phyloP scores from a whole-genome alignment of 2,329 filamentous ascomycete genomes.

The Botrytis porri region DNA sequence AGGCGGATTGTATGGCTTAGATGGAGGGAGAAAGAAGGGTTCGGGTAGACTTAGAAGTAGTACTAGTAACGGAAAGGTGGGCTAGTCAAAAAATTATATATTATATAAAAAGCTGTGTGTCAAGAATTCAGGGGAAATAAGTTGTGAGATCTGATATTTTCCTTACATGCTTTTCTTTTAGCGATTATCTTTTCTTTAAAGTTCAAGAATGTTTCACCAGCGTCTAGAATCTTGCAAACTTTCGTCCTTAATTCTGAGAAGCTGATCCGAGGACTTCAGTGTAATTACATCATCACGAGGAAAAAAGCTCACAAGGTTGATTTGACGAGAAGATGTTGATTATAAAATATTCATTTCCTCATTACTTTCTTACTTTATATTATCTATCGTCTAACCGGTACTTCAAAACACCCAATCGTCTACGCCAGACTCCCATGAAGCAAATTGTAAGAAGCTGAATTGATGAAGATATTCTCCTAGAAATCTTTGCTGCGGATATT shows the following conservation, averaged over 20 bases:
- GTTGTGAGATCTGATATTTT: not conserved
- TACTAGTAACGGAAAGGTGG: constrained; percentile 17
- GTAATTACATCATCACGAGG: not conserved
- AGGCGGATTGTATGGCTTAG: constrained; percentile 86
- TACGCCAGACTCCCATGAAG: not conserved
- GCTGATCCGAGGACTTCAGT: not conserved
- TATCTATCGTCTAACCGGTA: not conserved
- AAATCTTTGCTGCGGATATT: not conserved
- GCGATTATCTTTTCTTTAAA: not conserved
- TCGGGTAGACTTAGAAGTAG: constrained; percentile 1
- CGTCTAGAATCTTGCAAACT: not conserved
- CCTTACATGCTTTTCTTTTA: not conserved
- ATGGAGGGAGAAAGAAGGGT: constrained; percentile 40
- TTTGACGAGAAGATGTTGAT: not conserved
- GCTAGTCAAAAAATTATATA: constrained; percentile 12
- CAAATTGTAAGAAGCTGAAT: not conserved
- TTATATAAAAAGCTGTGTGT: not conserved
- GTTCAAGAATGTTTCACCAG: not conserved
- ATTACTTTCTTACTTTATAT: not conserved
- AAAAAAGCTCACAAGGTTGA: not conserved
- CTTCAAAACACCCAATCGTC: not conserved
- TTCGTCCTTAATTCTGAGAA: not conserved
- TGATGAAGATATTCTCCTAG: not conserved
- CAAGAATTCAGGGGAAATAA: not conserved
- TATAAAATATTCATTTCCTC: not conserved